phyloP scores from a whole-genome alignment of 1,139 yeast species.

The Pichia terricola region DNA sequence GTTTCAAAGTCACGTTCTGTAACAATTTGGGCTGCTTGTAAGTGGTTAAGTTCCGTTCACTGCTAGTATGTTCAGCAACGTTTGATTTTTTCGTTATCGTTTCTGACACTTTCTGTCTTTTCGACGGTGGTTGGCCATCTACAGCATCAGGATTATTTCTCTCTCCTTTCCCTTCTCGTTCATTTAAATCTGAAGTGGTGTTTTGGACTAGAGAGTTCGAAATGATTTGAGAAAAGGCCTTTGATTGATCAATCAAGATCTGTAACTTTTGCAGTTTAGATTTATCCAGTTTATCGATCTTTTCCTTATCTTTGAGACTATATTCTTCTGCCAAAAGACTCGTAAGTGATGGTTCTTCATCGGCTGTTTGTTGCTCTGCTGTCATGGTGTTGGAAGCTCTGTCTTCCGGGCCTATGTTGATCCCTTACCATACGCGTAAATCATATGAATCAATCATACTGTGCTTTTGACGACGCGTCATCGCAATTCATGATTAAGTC shows the following conservation, averaged over 20 bases:
- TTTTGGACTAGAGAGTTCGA: slow-evolving; percentile 9
- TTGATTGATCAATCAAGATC: slow-evolving; percentile 13
- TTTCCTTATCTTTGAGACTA: no score
- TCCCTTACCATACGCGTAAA: background rate
- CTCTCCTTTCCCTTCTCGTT: background rate
- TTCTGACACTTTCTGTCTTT: slow-evolving; percentile 4
- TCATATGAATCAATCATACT: no score
- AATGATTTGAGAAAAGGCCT: slow-evolving; percentile 15
- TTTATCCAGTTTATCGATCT: slow-evolving; percentile 6
- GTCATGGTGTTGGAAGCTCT: background rate
- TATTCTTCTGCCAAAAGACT: slow-evolving; percentile 5
- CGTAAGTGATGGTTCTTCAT: slow-evolving; percentile 1
- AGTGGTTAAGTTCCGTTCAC: background rate
- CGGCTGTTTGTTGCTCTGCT: background rate
- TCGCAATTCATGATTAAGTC: no score
- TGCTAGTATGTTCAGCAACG: background rate
- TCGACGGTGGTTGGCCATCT: background rate
- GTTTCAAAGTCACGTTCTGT: slow-evolving; percentile 62
- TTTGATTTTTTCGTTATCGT: background rate
- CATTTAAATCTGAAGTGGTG: background rate
- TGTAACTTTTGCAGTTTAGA: slow-evolving; percentile 11
- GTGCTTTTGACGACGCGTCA: no score
- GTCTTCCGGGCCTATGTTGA: background rate
- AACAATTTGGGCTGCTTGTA: slow-evolving; percentile 53
- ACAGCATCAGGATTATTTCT: background rate